Conservation (phyloP, 805 yeast species). For the Yamadazyma philogaea region DNA sequence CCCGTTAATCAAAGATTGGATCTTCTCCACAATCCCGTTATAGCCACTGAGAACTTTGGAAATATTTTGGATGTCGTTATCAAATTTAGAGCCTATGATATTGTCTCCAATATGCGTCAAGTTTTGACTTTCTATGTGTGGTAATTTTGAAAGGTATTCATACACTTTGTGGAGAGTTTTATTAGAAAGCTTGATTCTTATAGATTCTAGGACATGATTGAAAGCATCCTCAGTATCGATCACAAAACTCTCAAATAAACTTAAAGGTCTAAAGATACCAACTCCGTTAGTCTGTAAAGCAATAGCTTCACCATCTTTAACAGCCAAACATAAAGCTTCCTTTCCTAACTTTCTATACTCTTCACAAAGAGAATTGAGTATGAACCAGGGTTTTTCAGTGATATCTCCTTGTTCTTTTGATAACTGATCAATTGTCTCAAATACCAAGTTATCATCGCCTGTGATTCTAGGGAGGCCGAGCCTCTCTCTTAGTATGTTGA, state of each 20-base stretch:
- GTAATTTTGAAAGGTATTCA: neutral
- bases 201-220: slow-evolving; percentile 17
- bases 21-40: slow-evolving; percentile 16
- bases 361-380: slow-evolving; percentile 66
- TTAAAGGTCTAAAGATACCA: slow-evolving; percentile 30
- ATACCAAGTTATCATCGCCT: slow-evolving; percentile 16
- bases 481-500: slow-evolving; percentile 49
- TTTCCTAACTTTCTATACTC: slow-evolving; percentile 61
- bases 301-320: slow-evolving; percentile 13
- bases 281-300: slow-evolving; percentile 33
- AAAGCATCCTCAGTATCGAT: slow-evolving; percentile 17
- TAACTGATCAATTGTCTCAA: slow-evolving; percentile 24
- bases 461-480: slow-evolving; percentile 5
- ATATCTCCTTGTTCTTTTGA: neutral
- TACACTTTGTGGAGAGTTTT: slow-evolving; percentile 27
- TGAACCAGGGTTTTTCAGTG: slow-evolving; percentile 50
- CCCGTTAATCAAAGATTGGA: slow-evolving; percentile 8
- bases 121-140: slow-evolving; percentile 2
- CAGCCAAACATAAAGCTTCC: slow-evolving; percentile 55
- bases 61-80: slow-evolving; percentile 21
- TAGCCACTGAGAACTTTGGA: slow-evolving; percentile 24
- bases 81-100: slow-evolving; percentile 23
- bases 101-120: slow-evolving; percentile 24
- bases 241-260: slow-evolving; percentile 27
- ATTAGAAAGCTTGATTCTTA: slow-evolving; percentile 26